Evolutionary conservation across 805 yeast species (phyloP).

Genomic region (Candida dendrica): DNA sequence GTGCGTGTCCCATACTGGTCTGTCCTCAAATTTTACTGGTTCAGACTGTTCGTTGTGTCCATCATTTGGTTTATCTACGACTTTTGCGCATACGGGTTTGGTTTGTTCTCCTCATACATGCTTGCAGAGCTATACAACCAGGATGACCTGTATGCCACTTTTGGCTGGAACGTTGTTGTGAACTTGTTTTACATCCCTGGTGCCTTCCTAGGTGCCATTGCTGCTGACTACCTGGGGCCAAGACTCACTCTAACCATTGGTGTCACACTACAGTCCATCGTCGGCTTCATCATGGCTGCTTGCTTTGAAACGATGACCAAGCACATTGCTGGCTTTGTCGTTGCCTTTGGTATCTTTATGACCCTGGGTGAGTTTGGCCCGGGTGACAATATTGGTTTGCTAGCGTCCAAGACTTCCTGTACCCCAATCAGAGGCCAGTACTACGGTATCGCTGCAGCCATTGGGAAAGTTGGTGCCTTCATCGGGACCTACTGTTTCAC

Average conservation of each 20-base stretch:
- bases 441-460: conserved; percentile 86
- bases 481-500: conserved; percentile 89
- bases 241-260: conserved; percentile 70
- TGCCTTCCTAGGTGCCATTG: conserved; percentile 74
- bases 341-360: conserved; percentile 81
- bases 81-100: conserved; percentile 81
- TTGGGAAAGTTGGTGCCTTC: conserved; percentile 90
- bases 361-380: conserved; percentile 92
- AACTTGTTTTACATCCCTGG: conserved; percentile 90
- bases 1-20: conserved; percentile 59
- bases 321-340: conserved; percentile 72
- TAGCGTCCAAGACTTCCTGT: conserved; percentile 81
- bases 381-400: conserved; percentile 84
- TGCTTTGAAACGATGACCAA: conserved; percentile 45
- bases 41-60: conserved; percentile 62
- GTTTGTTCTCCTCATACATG: conserved; percentile 74
- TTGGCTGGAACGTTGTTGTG: conserved; percentile 90
- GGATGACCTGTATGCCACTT: conserved; percentile 59
- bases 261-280: conserved; percentile 60
- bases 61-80: conserved; percentile 89
- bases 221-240: conserved; percentile 90
- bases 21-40: conserved; percentile 77
- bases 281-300: conserved; percentile 84
- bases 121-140: conserved; percentile 49
- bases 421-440: conserved; percentile 87